Evolutionary conservation across 306 rosid genomes (phyloP).

Genomic region (Malus sieversii): DNA sequence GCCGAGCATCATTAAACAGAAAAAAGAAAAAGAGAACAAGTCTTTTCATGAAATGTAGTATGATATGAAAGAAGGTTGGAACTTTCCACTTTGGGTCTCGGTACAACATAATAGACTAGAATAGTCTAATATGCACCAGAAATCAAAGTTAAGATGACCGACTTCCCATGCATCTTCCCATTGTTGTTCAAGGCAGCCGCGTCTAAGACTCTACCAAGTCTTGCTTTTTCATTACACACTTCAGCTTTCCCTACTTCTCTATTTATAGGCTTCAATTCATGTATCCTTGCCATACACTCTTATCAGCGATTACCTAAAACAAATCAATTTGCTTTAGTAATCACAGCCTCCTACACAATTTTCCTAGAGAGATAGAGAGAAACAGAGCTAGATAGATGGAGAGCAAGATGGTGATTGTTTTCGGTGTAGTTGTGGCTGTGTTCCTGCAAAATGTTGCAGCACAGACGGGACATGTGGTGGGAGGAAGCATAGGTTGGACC

Average conservation of each 20-base stretch:
- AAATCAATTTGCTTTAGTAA: background rate
- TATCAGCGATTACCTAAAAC: background rate
- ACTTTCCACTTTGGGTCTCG: background rate
- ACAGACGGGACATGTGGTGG: conserved; percentile 30
- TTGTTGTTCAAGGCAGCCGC: background rate
- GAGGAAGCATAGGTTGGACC: conserved; percentile 28
- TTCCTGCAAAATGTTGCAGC: background rate
- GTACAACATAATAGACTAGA: no score
- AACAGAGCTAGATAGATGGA: background rate
- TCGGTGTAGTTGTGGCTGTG: background rate
- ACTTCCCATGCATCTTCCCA: background rate
- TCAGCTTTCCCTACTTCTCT: background rate
- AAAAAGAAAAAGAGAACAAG: no score
- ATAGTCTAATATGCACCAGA: background rate
- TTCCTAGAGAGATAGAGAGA: background rate
- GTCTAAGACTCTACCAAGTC: background rate
- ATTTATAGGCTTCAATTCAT: background rate
- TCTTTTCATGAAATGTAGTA: background rate
- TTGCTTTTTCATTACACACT: background rate
- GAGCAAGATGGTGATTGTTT: background rate
- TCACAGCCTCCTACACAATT: background rate
- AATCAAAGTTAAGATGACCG: background rate
- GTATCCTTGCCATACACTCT: background rate
- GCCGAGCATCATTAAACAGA: background rate
- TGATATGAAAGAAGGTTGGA: background rate